A percentile compares a stretch with the other conserved stretches of the same genome.
Conservation (phyloP, 441 rosid genomes). For the Breynia disticha region DNA sequence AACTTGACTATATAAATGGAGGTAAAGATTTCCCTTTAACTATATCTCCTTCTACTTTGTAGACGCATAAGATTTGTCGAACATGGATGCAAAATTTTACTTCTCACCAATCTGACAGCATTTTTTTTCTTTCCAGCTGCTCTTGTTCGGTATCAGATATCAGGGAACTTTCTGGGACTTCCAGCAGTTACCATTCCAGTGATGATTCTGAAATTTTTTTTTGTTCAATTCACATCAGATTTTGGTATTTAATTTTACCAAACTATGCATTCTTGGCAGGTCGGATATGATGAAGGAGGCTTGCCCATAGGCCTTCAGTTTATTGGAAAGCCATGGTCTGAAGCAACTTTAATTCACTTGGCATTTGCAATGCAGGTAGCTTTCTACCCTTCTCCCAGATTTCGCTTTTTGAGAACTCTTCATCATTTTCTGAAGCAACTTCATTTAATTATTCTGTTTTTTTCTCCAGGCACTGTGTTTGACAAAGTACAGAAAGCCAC, state of each 20-base stretch:
- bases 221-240: too few relatives aligned
- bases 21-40: conserved; percentile 23
- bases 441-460: not conserved
- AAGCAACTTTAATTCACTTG: conserved; percentile 44
- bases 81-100: not conserved
- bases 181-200: conserved; percentile 45
- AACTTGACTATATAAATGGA: conserved; percentile 68
- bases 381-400: too few relatives aligned
- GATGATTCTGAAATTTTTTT: not conserved
- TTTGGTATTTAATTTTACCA: too few relatives aligned
- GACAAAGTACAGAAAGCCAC: conserved; percentile 34
- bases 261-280: conserved; percentile 19
- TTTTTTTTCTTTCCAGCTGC: conserved; percentile 39
- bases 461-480: conserved; percentile 29
- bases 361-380: conserved; percentile 59
- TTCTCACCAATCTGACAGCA: too few relatives aligned
- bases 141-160: conserved; percentile 57
- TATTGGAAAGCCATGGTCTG: conserved; percentile 76
- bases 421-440: not conserved
- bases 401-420: not conserved
- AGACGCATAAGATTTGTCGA: not conserved
- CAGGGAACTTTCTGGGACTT: conserved; percentile 64
- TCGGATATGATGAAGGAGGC: conserved; percentile 58
- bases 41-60: not conserved
- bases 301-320: conserved; percentile 71